phyloP scores from a whole-genome alignment of 2,329 filamentous ascomycete genomes.

The Cytospora mali region DNA sequence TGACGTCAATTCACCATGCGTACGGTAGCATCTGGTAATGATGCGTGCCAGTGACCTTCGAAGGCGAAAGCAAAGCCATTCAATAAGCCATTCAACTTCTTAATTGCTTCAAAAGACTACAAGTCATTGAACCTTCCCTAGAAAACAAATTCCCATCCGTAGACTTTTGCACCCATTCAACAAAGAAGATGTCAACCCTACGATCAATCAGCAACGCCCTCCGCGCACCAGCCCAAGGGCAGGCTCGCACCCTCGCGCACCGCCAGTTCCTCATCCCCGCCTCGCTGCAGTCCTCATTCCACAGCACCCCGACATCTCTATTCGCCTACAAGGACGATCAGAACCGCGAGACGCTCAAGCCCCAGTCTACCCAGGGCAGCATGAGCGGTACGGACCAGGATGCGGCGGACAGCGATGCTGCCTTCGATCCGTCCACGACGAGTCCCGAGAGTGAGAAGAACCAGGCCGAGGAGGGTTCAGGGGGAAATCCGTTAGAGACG shows the following conservation, averaged over 20 bases:
- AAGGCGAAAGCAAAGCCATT: background rate
- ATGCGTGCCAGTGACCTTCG: background rate
- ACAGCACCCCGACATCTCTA: conserved; percentile 35
- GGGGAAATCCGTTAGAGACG: conserved; percentile 42
- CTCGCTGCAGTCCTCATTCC: conserved; percentile 35
- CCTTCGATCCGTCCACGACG: conserved; percentile 71
- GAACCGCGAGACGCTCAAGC: conserved; percentile 65
- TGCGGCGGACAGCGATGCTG: conserved; percentile 56
- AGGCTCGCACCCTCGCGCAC: conserved; percentile 4
- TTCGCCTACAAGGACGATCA: conserved; percentile 54
- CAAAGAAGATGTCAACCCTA: background rate
- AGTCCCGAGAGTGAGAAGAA: conserved; percentile 63
- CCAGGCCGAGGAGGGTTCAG: conserved; percentile 41
- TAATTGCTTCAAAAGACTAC: background rate
- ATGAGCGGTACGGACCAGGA: conserved; percentile 68
- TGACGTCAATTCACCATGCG: background rate
- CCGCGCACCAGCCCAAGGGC: conserved; percentile 25
- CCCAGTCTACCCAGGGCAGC: conserved; percentile 66
- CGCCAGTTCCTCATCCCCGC: conserved; percentile 14
- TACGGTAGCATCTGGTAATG: background rate
- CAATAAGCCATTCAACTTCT: background rate
- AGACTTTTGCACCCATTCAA: background rate
- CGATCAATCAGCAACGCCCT: conserved; percentile 20
- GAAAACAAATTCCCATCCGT: background rate
- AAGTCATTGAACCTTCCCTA: background rate